Conservation (phyloP, 345 rosid genomes). For the Noccaea caerulescens region DNA sequence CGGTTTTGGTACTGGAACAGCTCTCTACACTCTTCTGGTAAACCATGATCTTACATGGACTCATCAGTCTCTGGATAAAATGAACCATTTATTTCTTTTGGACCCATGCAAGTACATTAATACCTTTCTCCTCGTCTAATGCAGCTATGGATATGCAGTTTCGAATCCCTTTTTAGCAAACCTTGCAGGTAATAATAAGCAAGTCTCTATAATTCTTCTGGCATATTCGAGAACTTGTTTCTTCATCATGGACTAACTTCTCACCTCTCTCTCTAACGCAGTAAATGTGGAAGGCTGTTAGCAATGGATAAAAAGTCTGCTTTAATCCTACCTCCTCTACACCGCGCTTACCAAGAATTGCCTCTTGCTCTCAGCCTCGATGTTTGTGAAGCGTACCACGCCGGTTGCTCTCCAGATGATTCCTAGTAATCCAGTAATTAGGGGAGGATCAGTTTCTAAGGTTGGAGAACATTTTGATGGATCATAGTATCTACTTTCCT, state of each 20-base stretch:
- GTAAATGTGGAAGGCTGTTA: slow-evolving; percentile 72
- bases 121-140: slow-evolving; percentile 31
- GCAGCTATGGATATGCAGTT: slow-evolving; percentile 86
- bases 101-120: slow-evolving; percentile 16
- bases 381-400: slow-evolving; percentile 54
- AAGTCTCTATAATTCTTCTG: slow-evolving; percentile 21
- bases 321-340: slow-evolving; percentile 60
- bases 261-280: slow-evolving; percentile 42
- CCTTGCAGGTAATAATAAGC: slow-evolving; percentile 62
- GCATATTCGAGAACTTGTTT: not conserved
- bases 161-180: slow-evolving; percentile 70
- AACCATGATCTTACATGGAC: not conserved
- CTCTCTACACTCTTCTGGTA: slow-evolving; percentile 79
- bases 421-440: slow-evolving; percentile 17
- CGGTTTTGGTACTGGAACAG: slow-evolving; percentile 57
- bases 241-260: slow-evolving; percentile 5
- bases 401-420: slow-evolving; percentile 57
- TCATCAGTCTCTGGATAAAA: slow-evolving; percentile 24
- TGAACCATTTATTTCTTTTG: slow-evolving; percentile 27
- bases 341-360: slow-evolving; percentile 51
- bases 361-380: slow-evolving; percentile 38
- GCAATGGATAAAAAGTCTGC: slow-evolving; percentile 73
- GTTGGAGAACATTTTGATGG: slow-evolving; percentile 5
- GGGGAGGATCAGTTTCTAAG: not conserved
- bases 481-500: not conserved